Evolutionary conservation across 805 yeast species (phyloP), one percentile per base, ranked within the genome.

Genomic region (Lipomyces orientalis): DNA sequence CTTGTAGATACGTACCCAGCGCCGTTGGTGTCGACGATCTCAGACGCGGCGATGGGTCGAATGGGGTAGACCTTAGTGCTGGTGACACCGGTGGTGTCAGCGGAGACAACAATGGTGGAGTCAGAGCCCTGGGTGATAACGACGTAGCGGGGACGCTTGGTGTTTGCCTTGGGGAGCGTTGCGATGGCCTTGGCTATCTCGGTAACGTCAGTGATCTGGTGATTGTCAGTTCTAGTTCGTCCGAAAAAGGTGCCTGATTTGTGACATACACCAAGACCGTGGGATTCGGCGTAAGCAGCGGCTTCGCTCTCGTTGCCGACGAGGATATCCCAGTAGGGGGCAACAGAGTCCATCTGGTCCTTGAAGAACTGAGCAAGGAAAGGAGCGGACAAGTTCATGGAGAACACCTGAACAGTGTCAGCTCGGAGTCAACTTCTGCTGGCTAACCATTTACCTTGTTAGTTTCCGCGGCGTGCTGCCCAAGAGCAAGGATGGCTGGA

Each of bases 221-320:
- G 6, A 9, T 16, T 9, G 31, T 52, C 22, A 52, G n/a, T 52
- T 14, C 55, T n/a, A 14, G 1, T 14, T n/a, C 3, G 8, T 14
- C 16, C 8, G 57, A 31, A 19, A 54, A 7, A n/a, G 16, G 19
- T 54, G 19, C 31, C 12, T 22, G 7, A 12, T n/a, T 16, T 52
- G 55, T 16, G 9, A 52, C 55, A 5, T 52, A 61, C 68, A 33
- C 79, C 77, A 74, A 90, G 81, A 52, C 84, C 90, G 78, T 93
- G 97, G 56, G 97, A 81, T 81, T 91, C 91, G 65, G 97, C 97
- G 77, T 88, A 95, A 52, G 97, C 89, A 66, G 89, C 96, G 72
- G 98, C 98, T 83, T 95, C 99, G 62, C 97, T 85, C 85, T 95
- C 99, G 82, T 95, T 95, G 78, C 97, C 97, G 78, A 95, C 89